These are phyloP conservation scores for Glycine soja DNA, from an alignment of 306 rosid species.

Conservation along the genomic window DNA sequence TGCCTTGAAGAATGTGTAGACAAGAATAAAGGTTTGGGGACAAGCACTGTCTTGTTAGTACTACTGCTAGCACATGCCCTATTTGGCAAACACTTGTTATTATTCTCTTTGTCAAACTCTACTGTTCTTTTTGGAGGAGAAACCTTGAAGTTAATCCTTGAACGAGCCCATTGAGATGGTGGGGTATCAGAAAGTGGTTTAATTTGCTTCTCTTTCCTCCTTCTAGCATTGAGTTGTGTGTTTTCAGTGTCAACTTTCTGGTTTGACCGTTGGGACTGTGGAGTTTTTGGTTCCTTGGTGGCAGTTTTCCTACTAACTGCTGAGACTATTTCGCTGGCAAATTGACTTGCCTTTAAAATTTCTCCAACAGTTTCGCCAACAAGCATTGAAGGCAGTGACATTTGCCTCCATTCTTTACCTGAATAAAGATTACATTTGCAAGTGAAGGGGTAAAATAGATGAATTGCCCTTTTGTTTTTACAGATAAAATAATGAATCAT, in stretches of 20 bases:
- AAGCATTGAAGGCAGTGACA: constrained; percentile 95
- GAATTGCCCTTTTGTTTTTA: neutral
- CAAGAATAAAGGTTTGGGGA: constrained; percentile 86
- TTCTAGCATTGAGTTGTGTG: constrained; percentile 73
- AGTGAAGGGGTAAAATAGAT: neutral
- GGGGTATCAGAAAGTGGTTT: constrained; percentile 59
- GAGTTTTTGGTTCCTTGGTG: constrained; percentile 80
- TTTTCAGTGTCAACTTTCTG: constrained; percentile 59
- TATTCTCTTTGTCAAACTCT: constrained; percentile 5
- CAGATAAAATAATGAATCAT: too few relatives aligned
- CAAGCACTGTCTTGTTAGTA: constrained; percentile 70
- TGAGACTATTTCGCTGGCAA: constrained; percentile 77
- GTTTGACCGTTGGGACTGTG: constrained; percentile 57
- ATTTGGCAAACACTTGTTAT: constrained; percentile 58
- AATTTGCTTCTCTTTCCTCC: constrained; percentile 81
- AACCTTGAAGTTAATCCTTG: constrained; percentile 83
- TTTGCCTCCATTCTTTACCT: constrained; percentile 81
- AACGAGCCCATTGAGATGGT: constrained; percentile 68
- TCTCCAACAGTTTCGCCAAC: constrained; percentile 88
- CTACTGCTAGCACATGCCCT: constrained; percentile 20
- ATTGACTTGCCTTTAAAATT: constrained; percentile 81
- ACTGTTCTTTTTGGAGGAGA: constrained; percentile 69
- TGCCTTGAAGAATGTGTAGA: constrained; percentile 56
- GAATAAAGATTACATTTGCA: neutral
- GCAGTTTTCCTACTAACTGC: constrained; percentile 52